Evolutionary conservation across 306 rosid species (phyloP).

Genomic region (Medicago truncatula): DNA sequence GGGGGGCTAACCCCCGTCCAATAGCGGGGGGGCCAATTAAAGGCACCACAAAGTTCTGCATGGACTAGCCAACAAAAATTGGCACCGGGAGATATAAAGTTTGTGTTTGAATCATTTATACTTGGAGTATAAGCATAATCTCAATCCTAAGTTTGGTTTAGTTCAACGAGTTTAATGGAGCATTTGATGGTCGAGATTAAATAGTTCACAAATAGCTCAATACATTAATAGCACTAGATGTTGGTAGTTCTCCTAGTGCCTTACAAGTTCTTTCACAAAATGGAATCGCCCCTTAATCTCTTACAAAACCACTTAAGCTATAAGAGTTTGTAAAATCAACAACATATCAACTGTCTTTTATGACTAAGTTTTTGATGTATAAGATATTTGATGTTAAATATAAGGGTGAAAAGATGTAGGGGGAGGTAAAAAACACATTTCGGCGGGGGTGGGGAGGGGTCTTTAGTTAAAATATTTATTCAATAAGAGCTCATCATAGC

Average conservation of each 20-base stretch:
- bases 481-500: background rate
- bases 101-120: background rate
- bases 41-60: no score
- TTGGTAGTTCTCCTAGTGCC: background rate
- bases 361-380: background rate
- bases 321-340: background rate
- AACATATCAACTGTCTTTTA: background rate
- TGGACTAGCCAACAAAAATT: no score
- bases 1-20: no score
- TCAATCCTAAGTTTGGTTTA: constrained; percentile 5
- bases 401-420: background rate
- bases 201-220: background rate
- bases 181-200: background rate
- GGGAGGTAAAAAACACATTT: background rate
- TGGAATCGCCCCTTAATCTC: background rate
- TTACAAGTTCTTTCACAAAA: background rate
- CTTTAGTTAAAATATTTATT: background rate
- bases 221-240: background rate
- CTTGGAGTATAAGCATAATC: background rate
- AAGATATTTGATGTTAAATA: background rate
- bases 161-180: background rate
- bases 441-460: no score
- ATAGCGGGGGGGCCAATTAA: no score
- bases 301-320: background rate
- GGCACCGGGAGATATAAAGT: no score